Evolutionary conservation across 495 filamentous ascomycete species (phyloP).

Genomic region (Cercophora scortea): DNA sequence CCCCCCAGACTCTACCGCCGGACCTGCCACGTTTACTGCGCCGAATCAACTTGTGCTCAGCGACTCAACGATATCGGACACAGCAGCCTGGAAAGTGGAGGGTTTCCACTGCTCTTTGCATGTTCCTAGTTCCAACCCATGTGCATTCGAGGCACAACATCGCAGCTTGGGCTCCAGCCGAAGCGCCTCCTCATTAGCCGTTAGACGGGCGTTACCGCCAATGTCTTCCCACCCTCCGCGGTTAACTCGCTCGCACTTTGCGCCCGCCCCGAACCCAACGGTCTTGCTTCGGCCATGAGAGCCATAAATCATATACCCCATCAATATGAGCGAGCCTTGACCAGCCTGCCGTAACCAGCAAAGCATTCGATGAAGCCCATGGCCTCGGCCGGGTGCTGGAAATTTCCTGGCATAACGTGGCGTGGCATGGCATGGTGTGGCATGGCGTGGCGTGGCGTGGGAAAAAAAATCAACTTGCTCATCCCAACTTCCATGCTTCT

Average conservation of each 20-base stretch:
- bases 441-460: no score
- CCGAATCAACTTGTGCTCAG: neutral
- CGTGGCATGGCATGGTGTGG: no score
- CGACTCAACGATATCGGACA: slow-evolving; percentile 13
- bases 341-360: slow-evolving; percentile 4
- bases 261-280: slow-evolving; percentile 18
- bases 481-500: no score
- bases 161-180: slow-evolving; percentile 7
- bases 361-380: neutral
- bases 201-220: slow-evolving; percentile 12
- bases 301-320: neutral
- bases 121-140: neutral
- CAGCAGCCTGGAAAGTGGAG: neutral
- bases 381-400: slow-evolving; percentile 7
- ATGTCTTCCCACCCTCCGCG: slow-evolving; percentile 16
- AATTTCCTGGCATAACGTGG: neutral
- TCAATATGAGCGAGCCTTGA: slow-evolving; percentile 1
- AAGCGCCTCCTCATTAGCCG: slow-evolving; percentile 15
- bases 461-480: no score
- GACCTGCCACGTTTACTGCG: slow-evolving; percentile 4
- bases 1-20: slow-evolving; percentile 1
- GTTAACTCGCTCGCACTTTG: slow-evolving; percentile 15
- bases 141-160: slow-evolving; percentile 3
- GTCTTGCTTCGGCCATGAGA: slow-evolving; percentile 13
- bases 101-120: neutral